Evolutionary conservation across 306 rosid genomes (phyloP).

Genomic region (Malus orientalis): DNA sequence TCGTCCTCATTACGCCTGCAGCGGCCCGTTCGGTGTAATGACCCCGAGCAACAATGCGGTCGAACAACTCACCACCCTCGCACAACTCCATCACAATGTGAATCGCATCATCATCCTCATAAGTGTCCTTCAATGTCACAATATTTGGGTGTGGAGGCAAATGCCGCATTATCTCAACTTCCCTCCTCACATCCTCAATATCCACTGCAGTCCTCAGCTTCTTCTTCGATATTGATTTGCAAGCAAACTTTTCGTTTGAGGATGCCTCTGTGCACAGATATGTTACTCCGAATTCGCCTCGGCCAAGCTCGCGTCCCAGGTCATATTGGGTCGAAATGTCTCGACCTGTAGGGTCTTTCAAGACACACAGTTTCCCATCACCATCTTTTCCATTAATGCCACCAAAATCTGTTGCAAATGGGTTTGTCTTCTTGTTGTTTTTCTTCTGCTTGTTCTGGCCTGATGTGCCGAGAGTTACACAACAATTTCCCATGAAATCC

Average conservation of each 20-base stretch:
- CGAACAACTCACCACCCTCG: constrained; percentile 54
- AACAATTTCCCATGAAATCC: constrained; percentile 48
- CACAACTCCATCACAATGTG: constrained; percentile 58
- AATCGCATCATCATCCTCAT: constrained; percentile 47
- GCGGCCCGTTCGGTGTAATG: constrained; percentile 62
- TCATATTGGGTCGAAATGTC: constrained; percentile 35
- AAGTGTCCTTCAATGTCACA: constrained; percentile 40
- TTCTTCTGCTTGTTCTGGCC: constrained; percentile 25
- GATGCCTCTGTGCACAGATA: constrained; percentile 35
- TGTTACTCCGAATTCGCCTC: constrained; percentile 56
- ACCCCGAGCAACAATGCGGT: constrained; percentile 58
- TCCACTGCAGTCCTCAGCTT: constrained; percentile 51
- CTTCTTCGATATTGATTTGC: constrained; percentile 59
- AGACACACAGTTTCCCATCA: constrained; percentile 30
- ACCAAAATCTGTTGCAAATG: constrained; percentile 26
- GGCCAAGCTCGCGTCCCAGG: constrained; percentile 51
- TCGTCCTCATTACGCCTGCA: constrained; percentile 44
- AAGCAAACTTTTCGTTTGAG: constrained; percentile 38
- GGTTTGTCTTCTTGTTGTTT: constrained; percentile 28
- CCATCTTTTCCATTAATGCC: constrained; percentile 19
- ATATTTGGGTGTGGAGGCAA: constrained; percentile 38
- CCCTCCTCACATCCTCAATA: constrained; percentile 51
- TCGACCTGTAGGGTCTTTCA: constrained; percentile 42
- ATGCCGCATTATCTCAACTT: constrained; percentile 52
- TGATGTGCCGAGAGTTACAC: constrained; percentile 31